Conservation (phyloP, 2,329 filamentous ascomycete genomes). For the Calonectria pteridis region DNA sequence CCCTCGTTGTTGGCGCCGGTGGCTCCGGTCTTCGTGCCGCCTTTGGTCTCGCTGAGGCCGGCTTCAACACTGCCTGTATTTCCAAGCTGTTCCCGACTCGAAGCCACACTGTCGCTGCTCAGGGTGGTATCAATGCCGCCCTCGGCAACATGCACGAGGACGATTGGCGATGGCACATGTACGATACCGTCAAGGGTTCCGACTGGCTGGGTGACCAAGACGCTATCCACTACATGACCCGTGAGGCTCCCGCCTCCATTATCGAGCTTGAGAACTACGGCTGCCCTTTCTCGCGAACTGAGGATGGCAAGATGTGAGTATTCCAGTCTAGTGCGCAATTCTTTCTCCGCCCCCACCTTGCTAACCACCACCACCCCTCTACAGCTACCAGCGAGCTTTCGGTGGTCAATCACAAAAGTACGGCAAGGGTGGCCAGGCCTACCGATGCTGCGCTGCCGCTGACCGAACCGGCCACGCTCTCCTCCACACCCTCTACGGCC, state of each 20-base stretch:
- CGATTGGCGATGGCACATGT: constrained; percentile 99
- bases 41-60: constrained; percentile 88
- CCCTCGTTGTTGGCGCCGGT: constrained; percentile 89
- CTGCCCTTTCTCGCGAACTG: constrained; percentile 95
- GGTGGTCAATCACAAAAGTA: constrained; percentile 96
- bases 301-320: constrained; percentile 91
- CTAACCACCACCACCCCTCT: constrained; percentile 32
- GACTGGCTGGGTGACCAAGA: constrained; percentile 99
- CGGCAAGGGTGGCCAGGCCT: constrained; percentile 97
- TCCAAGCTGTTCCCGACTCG: constrained; percentile 88
- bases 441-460: constrained; percentile 95
- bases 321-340: not conserved
- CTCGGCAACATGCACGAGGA: constrained; percentile 98
- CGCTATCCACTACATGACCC: constrained; percentile 98
- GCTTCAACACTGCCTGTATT: constrained; percentile 91
- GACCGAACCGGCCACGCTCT: constrained; percentile 98
- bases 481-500: constrained; percentile 97
- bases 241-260: constrained; percentile 90
- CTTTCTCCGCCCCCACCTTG: not conserved
- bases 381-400: constrained; percentile 95
- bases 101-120: constrained; percentile 85
- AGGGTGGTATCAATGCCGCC: constrained; percentile 89
- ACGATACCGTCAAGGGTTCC: constrained; percentile 97
- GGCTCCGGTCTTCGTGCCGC: constrained; percentile 85
- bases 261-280: constrained; percentile 98